Conservation (phyloP, 805 yeast genomes). For the Ogataea ramenticola region DNA sequence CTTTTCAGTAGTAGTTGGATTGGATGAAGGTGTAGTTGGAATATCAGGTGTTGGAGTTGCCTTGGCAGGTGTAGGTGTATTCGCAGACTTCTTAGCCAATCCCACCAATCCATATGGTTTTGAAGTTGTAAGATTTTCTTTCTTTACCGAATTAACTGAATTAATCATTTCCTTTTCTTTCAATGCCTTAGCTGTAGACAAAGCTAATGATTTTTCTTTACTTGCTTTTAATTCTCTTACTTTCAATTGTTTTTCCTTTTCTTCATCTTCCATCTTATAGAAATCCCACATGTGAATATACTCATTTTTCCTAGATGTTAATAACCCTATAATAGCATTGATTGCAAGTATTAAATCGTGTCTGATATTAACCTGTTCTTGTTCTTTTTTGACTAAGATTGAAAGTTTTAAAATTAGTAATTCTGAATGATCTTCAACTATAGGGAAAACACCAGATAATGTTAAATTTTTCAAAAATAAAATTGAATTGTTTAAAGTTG, state of each 20-base stretch:
- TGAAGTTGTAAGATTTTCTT: constrained; percentile 1
- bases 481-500: constrained; percentile 74
- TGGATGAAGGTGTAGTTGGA: constrained; percentile 1
- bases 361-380: too few species aligned
- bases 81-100: constrained; percentile 9
- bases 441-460: constrained; percentile 53
- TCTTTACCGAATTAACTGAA: too few species aligned
- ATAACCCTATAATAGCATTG: constrained; percentile 60
- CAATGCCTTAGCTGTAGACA: neutral
- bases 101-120: constrained; percentile 26
- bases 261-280: constrained; percentile 39
- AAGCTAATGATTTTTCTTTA: constrained; percentile 12
- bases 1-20: too few species aligned
- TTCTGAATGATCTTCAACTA: constrained; percentile 60
- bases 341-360: constrained; percentile 79
- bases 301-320: constrained; percentile 44
- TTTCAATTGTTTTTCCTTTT: constrained; percentile 23
- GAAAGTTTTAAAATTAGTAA: constrained; percentile 39
- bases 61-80: neutral
- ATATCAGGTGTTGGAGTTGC: neutral
- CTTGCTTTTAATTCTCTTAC: constrained; percentile 11
- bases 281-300: constrained; percentile 55
- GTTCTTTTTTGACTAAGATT: constrained; percentile 41
- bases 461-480: constrained; percentile 62
- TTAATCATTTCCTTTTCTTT: too few species aligned